phyloP scores from a whole-genome alignment of 225 moss, liverwort and hornwort species.

The Lunularia cruciata region DNA sequence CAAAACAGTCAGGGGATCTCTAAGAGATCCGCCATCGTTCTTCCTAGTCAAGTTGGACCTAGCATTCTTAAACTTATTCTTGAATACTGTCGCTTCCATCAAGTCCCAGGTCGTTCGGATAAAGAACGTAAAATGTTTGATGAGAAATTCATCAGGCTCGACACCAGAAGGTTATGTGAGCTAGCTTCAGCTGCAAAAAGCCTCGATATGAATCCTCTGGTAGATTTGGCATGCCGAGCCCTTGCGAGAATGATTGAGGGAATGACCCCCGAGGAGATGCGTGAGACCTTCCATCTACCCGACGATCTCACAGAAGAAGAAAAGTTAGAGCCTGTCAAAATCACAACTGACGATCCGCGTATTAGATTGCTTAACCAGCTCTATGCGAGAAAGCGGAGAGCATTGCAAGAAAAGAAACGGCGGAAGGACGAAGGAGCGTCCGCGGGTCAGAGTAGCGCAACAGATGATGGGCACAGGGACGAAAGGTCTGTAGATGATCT shows the following conservation, averaged over 20 bases:
- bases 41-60: conserved; percentile 75
- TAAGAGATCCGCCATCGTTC: conserved; percentile 51
- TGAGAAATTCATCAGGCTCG: conserved; percentile 83
- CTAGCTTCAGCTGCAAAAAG: conserved; percentile 84
- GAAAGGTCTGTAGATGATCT: conserved; percentile 86
- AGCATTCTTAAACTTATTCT: conserved; percentile 76
- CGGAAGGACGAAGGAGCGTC: conserved; percentile 52
- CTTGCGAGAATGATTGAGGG: conserved; percentile 91
- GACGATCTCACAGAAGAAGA: conserved; percentile 91
- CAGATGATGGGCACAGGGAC: conserved; percentile 66
- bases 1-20: conserved; percentile 55
- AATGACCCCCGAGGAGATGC: conserved; percentile 88
- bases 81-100: conserved; percentile 87
- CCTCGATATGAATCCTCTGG: conserved; percentile 81
- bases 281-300: conserved; percentile 82
- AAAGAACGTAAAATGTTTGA: conserved; percentile 94
- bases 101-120: conserved; percentile 82
- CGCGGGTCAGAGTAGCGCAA: conserved; percentile 41
- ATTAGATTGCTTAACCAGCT: conserved; percentile 86
- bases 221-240: conserved; percentile 77
- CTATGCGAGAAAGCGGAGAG: conserved; percentile 82
- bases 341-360: conserved; percentile 79
- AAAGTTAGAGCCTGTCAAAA: conserved; percentile 86
- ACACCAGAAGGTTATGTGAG: conserved; percentile 84
- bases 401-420: conserved; percentile 79